phyloP scores from a whole-genome alignment of 352 stramenopile genomes.

The Blastocystis sp. region DNA sequence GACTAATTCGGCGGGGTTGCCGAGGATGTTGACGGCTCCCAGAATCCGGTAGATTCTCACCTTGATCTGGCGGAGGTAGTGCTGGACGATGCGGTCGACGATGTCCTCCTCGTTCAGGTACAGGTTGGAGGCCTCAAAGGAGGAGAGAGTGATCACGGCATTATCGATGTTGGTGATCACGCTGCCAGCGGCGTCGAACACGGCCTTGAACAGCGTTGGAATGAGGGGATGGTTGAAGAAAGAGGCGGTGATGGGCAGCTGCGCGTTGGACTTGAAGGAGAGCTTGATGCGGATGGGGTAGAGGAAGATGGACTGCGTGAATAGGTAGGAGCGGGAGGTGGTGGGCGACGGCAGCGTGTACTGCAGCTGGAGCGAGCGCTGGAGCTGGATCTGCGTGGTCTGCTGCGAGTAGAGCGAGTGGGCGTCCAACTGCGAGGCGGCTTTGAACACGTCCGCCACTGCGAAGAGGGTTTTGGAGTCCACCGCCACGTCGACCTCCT shows the following conservation, averaged over 20 bases:
- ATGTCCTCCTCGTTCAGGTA: slow-evolving; percentile 81
- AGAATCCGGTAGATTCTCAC: slow-evolving; percentile 84
- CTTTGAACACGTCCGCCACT: slow-evolving; percentile 26
- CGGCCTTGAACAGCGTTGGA: slow-evolving; percentile 33
- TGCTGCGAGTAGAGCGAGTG: neutral
- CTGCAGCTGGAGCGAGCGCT: neutral
- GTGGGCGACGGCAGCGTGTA: neutral
- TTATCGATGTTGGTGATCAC: slow-evolving; percentile 82
- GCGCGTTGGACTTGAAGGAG: slow-evolving; percentile 39
- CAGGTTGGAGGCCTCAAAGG: slow-evolving; percentile 83
- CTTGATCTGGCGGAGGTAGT: slow-evolving; percentile 81
- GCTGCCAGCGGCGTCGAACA: slow-evolving; percentile 57
- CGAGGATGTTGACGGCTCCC: slow-evolving; percentile 82
- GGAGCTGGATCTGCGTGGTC: neutral
- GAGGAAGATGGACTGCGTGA: neutral
- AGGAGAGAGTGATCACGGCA: slow-evolving; percentile 79
- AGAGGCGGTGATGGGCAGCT: slow-evolving; percentile 38
- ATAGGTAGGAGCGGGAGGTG: slow-evolving; percentile 27
- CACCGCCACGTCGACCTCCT: slow-evolving; percentile 49
- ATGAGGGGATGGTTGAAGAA: slow-evolving; percentile 33
- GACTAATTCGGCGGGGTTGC: slow-evolving; percentile 83
- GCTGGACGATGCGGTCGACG: slow-evolving; percentile 79
- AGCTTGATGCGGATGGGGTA: slow-evolving; percentile 4
- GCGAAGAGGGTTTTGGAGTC: slow-evolving; percentile 41
- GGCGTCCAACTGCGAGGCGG: neutral